A percentile compares a stretch with the other conserved stretches of the same genome.
phyloP scores from a whole-genome alignment of 2,329 filamentous ascomycete species.

The Graphium sp. region DNA sequence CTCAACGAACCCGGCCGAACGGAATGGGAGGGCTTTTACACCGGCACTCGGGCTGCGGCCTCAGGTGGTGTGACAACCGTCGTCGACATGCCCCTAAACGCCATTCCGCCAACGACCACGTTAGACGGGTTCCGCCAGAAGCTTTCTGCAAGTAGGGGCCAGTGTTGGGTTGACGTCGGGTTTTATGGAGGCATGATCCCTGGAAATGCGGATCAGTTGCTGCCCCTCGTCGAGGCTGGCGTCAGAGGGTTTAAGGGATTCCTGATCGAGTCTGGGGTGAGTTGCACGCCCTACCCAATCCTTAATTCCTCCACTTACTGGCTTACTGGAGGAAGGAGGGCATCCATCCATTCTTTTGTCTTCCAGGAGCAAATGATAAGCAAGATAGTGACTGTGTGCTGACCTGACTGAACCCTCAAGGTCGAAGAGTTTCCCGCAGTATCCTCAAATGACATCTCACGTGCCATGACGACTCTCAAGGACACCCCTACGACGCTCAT shows the following conservation, averaged over 20 bases:
- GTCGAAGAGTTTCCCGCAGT: conserved; percentile 93
- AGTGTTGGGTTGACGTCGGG: conserved; percentile 98
- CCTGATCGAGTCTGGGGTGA: conserved; percentile 85
- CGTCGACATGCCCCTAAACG: conserved; percentile 94
- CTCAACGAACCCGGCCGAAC: conserved; percentile 92
- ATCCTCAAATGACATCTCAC: conserved; percentile 58
- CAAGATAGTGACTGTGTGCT: conserved; percentile 7
- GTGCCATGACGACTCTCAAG: conserved; percentile 67
- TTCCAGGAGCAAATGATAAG: background rate
- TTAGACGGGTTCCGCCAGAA: conserved; percentile 71
- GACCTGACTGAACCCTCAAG: conserved; percentile 23
- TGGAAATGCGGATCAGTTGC: conserved; percentile 66
- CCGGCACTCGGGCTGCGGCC: conserved; percentile 81
- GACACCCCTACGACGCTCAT: conserved; percentile 79
- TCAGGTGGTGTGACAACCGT: conserved; percentile 95
- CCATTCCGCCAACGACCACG: conserved; percentile 90
- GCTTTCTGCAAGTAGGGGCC: conserved; percentile 61
- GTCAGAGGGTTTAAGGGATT: conserved; percentile 97
- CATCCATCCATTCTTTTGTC: too few relatives aligned
- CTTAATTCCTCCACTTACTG: background rate
- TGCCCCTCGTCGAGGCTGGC: conserved; percentile 66
- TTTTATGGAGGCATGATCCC: conserved; percentile 94
- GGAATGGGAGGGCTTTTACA: conserved; percentile 97
- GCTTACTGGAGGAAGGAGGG: too few relatives aligned
- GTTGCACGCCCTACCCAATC: conserved; percentile 15